phyloP scores from a whole-genome alignment of 371 early-diverging fungal genomes.

The Mucor circinelloides region DNA sequence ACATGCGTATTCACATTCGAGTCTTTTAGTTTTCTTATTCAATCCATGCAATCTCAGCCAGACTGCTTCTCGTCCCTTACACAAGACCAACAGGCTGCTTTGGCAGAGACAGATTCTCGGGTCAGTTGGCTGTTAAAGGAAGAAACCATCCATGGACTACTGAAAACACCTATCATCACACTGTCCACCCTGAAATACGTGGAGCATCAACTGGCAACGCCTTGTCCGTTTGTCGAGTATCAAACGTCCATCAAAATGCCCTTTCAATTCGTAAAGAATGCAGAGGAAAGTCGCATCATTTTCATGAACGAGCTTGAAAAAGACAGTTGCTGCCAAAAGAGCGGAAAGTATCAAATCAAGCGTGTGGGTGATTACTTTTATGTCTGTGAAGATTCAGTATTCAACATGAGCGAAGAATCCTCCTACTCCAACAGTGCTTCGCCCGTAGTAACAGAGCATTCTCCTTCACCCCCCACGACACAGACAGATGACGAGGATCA shows the following conservation, averaged over 20 bases:
- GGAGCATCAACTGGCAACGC: conserved; percentile 50
- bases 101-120: conserved; percentile 61
- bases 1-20: no score
- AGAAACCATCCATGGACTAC: conserved; percentile 72
- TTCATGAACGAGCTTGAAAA: conserved; percentile 65
- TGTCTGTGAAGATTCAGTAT: conserved; percentile 51
- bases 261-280: conserved; percentile 58
- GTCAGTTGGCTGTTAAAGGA: conserved; percentile 70
- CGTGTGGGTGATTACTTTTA: conserved; percentile 63
- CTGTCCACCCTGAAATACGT: conserved; percentile 58
- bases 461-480: neutral
- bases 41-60: conserved; percentile 42
- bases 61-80: conserved; percentile 48
- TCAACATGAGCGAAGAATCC: conserved; percentile 33
- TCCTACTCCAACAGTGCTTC: conserved; percentile 24
- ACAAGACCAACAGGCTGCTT: conserved; percentile 60
- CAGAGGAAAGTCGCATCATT: conserved; percentile 36
- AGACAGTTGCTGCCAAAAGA: conserved; percentile 19
- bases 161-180: conserved; percentile 54
- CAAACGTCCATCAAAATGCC: conserved; percentile 58
- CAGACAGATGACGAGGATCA: neutral
- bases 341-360: conserved; percentile 35
- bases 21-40: conserved; percentile 27
- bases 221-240: conserved; percentile 53
- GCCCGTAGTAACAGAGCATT: conserved; percentile 1